Conservation (phyloP, 208 protist genomes). For the Vickermania ingenoplastis region DNA sequence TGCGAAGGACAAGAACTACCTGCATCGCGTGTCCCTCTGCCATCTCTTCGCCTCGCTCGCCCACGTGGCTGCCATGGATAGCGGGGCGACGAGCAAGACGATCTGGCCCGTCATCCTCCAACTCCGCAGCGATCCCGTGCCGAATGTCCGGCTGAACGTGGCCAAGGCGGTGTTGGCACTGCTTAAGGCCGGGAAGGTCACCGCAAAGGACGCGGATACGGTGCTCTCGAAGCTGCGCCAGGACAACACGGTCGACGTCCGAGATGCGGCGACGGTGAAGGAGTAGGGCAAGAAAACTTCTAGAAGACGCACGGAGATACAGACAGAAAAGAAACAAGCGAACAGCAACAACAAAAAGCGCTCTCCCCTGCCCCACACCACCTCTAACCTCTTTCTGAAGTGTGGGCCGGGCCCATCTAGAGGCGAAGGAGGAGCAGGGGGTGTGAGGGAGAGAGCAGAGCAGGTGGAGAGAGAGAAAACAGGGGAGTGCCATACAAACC, state of each 20-base stretch:
- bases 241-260: conserved; percentile 59
- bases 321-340: no score
- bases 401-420: no score
- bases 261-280: conserved; percentile 27
- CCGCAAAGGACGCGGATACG: conserved; percentile 30
- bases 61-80: conserved; percentile 36
- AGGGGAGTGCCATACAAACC: no score
- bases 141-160: conserved; percentile 78
- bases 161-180: conserved; percentile 54
- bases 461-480: no score
- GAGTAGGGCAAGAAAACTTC: background rate
- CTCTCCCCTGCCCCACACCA: no score
- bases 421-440: no score
- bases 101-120: conserved; percentile 57
- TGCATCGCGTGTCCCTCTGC: conserved; percentile 67
- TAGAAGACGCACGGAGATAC: no score
- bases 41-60: conserved; percentile 66
- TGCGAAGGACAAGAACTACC: conserved; percentile 51
- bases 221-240: conserved; percentile 44
- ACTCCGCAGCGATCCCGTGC: conserved; percentile 54
- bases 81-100: conserved; percentile 23
- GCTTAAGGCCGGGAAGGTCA: conserved; percentile 28
- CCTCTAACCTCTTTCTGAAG: no score
- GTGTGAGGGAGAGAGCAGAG: no score
- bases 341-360: no score